Percentiles rank a stretch among this genome's conserved stretches.
These are phyloP conservation scores for Fusarium nygamai DNA, from an alignment of 2,329 filamentous ascomycete species.

Conservation along the genomic window DNA sequence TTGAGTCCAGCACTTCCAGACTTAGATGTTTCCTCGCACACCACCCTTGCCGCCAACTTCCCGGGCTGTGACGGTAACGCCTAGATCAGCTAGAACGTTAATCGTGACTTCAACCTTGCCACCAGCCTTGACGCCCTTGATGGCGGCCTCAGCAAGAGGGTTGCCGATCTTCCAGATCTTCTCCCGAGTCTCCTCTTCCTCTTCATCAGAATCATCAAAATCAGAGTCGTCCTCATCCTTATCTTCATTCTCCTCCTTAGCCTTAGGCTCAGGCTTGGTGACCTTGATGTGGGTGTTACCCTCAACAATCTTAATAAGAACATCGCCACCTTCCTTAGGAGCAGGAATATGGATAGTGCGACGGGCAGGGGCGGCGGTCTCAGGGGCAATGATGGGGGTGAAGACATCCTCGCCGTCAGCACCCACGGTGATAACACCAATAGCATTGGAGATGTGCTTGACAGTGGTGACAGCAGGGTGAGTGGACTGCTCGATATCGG, in stretches of 20 bases:
- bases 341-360: constrained; percentile 81
- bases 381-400: constrained; percentile 80
- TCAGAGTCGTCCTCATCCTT: constrained; percentile 70
- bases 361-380: constrained; percentile 90
- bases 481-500: constrained; percentile 95
- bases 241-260: constrained; percentile 73
- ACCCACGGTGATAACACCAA: constrained; percentile 80
- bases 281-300: constrained; percentile 92
- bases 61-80: constrained; percentile 81
- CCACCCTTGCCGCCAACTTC: constrained; percentile 90
- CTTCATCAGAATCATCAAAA: constrained; percentile 70
- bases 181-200: constrained; percentile 89
- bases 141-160: constrained; percentile 83
- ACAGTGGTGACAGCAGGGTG: constrained; percentile 95
- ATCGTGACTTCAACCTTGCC: constrained; percentile 94
- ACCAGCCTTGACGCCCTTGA: constrained; percentile 86
- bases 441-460: constrained; percentile 86
- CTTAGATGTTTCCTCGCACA: constrained; percentile 69
- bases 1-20: constrained; percentile 30
- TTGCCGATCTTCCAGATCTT: constrained; percentile 91
- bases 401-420: constrained; percentile 74
- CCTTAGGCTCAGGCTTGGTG: constrained; percentile 84
- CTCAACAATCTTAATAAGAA: constrained; percentile 89
- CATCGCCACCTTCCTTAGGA: constrained; percentile 84
- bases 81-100: constrained; percentile 83